phyloP scores from a whole-genome alignment of 352 stramenopile genomes.

The Pythium biforme region DNA sequence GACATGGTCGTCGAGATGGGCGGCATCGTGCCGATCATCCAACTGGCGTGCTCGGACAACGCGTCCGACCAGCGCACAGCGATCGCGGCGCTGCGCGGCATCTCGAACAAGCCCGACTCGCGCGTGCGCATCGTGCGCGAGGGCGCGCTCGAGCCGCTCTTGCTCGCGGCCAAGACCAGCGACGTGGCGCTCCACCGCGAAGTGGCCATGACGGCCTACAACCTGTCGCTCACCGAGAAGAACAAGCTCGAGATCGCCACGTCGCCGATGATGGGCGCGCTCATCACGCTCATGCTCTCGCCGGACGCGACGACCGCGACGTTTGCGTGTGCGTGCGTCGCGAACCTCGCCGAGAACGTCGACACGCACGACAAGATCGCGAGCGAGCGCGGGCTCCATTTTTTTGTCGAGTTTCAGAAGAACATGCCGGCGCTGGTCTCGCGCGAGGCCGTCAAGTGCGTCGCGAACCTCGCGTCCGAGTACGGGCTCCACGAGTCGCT shows the following conservation, averaged over 20 bases:
- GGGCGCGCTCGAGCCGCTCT: constrained; percentile 87
- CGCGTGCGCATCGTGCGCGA: constrained; percentile 88
- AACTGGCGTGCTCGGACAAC: constrained; percentile 91
- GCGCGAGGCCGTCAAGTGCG: constrained; percentile 70
- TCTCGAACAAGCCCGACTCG: constrained; percentile 82
- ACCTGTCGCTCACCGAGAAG: constrained; percentile 91
- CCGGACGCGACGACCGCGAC: constrained; percentile 63
- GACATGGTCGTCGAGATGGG: constrained; percentile 91
- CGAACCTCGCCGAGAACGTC: constrained; percentile 92
- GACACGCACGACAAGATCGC: constrained; percentile 87
- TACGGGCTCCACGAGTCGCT: constrained; percentile 87
- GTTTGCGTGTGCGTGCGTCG: constrained; percentile 82
- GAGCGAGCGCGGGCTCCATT: constrained; percentile 62
- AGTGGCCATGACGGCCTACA: constrained; percentile 88
- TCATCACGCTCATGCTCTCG: constrained; percentile 88
- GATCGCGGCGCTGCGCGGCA: constrained; percentile 89
- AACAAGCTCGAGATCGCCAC: constrained; percentile 93
- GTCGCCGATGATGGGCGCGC: constrained; percentile 70
- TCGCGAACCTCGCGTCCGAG: constrained; percentile 74
- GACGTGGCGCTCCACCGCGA: constrained; percentile 85
- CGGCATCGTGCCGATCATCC: constrained; percentile 94
- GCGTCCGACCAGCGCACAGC: constrained; percentile 88
- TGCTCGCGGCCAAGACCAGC: constrained; percentile 71
- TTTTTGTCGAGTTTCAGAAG: constrained; percentile 72
- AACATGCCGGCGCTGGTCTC: constrained; percentile 34